These are phyloP conservation scores for Calophaca sinica DNA, from an alignment of 306 rosid genomes.

Conservation along the genomic window DNA sequence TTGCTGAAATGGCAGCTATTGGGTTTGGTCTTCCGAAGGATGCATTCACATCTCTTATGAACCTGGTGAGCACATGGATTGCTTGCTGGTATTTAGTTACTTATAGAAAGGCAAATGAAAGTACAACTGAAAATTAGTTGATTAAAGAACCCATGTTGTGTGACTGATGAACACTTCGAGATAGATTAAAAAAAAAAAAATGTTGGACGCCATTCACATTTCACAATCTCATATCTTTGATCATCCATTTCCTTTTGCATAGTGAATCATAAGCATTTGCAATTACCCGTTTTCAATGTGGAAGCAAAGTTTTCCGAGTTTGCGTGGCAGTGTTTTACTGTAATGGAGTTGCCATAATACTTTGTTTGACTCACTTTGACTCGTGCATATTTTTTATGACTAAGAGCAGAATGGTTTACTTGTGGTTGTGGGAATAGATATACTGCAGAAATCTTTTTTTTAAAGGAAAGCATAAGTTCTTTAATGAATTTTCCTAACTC, in stretches of 20 bases:
- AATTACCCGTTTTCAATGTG: slow-evolving; percentile 21
- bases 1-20: slow-evolving; percentile 97
- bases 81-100: slow-evolving; percentile 22
- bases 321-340: neutral
- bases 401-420: slow-evolving; percentile 18
- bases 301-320: slow-evolving; percentile 8
- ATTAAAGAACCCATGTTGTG: neutral
- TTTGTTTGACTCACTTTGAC: neutral
- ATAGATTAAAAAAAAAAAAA: slow-evolving; percentile 15
- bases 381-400: neutral
- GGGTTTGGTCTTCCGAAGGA: slow-evolving; percentile 90
- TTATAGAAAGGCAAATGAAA: slow-evolving; percentile 9
- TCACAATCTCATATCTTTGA: neutral
- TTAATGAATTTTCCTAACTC: neutral
- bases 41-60: slow-evolving; percentile 93
- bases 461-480: slow-evolving; percentile 18
- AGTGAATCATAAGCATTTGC: slow-evolving; percentile 14
- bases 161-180: slow-evolving; percentile 14
- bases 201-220: neutral
- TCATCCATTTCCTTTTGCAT: neutral
- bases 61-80: slow-evolving; percentile 63
- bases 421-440: slow-evolving; percentile 19
- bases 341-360: neutral
- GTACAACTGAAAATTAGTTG: slow-evolving; percentile 1
- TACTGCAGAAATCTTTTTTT: slow-evolving; percentile 25